Evolutionary conservation across 192 early-diverging fungal species (phyloP).

Genomic region (Lunasporangiospora selenospora): DNA sequence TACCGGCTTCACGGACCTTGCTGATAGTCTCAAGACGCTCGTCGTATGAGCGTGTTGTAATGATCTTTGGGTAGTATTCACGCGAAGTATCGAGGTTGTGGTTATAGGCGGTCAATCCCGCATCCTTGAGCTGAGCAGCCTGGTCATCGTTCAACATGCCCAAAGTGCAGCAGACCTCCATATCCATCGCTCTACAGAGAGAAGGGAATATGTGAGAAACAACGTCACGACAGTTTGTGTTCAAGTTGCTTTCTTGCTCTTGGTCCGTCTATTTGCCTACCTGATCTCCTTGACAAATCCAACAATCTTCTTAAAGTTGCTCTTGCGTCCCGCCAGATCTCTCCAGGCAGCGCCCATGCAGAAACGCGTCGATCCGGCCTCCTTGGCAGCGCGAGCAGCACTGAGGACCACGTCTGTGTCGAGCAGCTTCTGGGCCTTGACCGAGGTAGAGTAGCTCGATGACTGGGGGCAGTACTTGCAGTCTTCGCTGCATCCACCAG

Average conservation of each 20-base stretch:
- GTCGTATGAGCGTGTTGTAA: constrained; percentile 82
- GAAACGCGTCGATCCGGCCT: constrained; percentile 79
- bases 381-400: constrained; percentile 76
- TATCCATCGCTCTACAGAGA: constrained; percentile 69
- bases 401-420: constrained; percentile 72
- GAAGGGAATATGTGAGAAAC: not conserved
- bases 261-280: constrained; percentile 26
- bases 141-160: constrained; percentile 81
- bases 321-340: constrained; percentile 79
- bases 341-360: constrained; percentile 92
- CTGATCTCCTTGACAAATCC: constrained; percentile 78
- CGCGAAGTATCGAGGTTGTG: constrained; percentile 86
- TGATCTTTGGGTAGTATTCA: constrained; percentile 83
- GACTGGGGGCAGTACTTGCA: constrained; percentile 88
- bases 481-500: constrained; percentile 85
- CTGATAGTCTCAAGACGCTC: constrained; percentile 79
- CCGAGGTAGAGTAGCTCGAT: constrained; percentile 71
- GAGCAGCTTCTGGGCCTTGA: constrained; percentile 74
- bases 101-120: constrained; percentile 87
- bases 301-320: constrained; percentile 82
- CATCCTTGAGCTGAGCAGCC: constrained; percentile 78
- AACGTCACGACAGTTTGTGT: not conserved
- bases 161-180: constrained; percentile 89
- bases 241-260: not conserved
- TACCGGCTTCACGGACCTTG: constrained; percentile 77